These are phyloP conservation scores for Fusarium staphyleae DNA, from an alignment of 2,329 filamentous ascomycete species.

Conservation along the genomic window DNA sequence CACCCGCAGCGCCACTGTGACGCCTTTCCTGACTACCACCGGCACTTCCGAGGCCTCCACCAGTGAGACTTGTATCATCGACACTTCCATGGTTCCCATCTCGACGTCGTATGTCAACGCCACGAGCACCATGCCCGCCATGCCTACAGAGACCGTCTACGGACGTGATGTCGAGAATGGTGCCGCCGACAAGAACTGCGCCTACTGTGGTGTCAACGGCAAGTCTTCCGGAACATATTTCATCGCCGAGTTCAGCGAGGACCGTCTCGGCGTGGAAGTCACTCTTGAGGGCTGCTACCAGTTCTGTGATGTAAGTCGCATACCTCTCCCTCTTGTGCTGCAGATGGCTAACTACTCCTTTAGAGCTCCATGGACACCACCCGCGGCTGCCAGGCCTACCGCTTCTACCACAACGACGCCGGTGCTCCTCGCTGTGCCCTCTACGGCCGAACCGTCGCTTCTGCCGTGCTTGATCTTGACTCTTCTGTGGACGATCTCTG, in stretches of 20 bases:
- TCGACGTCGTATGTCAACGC: conserved; percentile 37
- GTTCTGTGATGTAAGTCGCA: conserved; percentile 48
- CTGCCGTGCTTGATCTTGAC: conserved; percentile 42
- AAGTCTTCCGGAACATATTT: conserved; percentile 47
- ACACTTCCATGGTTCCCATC: conserved; percentile 45
- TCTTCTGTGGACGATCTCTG: conserved; percentile 42
- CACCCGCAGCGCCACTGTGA: too few relatives aligned
- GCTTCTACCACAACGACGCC: conserved; percentile 45
- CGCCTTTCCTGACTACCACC: conserved; percentile 6
- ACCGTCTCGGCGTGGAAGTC: conserved; percentile 44
- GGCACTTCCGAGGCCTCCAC: conserved; percentile 2
- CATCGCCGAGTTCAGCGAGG: conserved; percentile 49
- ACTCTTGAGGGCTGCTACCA: conserved; percentile 52
- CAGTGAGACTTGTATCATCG: conserved; percentile 42
- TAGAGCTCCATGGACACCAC: conserved; percentile 45
- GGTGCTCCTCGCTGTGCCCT: conserved; percentile 47
- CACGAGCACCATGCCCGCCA: conserved; percentile 32
- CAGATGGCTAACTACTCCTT: background rate
- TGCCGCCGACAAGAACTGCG: conserved; percentile 37
- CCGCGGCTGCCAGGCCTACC: conserved; percentile 47
- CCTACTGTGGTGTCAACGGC: conserved; percentile 52
- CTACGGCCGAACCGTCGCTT: conserved; percentile 46
- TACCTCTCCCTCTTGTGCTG: background rate
- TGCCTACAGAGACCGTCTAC: conserved; percentile 42
- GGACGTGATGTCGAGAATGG: conserved; percentile 43